phyloP scores from a whole-genome alignment of 2,329 filamentous ascomycete genomes.

The Achaetomium macrosporum region DNA sequence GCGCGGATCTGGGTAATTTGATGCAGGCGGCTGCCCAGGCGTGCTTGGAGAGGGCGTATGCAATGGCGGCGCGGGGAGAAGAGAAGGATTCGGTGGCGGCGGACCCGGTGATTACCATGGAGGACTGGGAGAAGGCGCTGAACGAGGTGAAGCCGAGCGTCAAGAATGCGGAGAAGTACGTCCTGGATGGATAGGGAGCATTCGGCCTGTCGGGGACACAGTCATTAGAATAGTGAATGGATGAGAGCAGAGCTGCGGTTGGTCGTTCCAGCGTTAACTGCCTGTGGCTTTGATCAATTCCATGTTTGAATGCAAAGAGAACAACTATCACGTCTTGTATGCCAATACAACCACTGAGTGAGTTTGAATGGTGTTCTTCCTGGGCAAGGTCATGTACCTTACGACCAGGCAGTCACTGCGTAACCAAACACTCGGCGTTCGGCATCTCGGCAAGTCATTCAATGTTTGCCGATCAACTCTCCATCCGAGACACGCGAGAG shows the following conservation, averaged over 20 bases:
- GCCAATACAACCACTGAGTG: background rate
- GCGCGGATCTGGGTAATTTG: constrained; percentile 56
- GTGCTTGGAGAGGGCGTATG: constrained; percentile 31
- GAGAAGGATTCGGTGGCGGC: constrained; percentile 23
- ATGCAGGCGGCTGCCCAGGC: constrained; percentile 35
- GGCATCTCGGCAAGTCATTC: background rate
- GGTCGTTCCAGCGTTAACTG: no score
- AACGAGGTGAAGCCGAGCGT: constrained; percentile 46
- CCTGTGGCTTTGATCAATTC: no score
- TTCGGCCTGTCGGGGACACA: no score
- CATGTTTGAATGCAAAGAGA: no score
- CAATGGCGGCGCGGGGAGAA: background rate
- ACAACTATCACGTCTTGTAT: no score
- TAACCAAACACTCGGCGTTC: background rate
- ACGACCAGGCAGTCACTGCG: no score
- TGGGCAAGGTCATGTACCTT: no score
- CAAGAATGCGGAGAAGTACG: constrained; percentile 38
- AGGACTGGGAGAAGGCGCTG: constrained; percentile 51
- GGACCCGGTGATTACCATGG: constrained; percentile 31
- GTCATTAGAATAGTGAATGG: background rate
- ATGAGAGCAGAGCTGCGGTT: no score
- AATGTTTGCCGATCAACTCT: no score
- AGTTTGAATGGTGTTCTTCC: background rate
- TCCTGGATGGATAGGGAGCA: constrained; percentile 3
- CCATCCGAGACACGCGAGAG: no score